Evolutionary conservation across 352 stramenopile species (phyloP), one percentile per base, ranked within the genome.

Genomic region (Phytophthora kernoviae): DNA sequence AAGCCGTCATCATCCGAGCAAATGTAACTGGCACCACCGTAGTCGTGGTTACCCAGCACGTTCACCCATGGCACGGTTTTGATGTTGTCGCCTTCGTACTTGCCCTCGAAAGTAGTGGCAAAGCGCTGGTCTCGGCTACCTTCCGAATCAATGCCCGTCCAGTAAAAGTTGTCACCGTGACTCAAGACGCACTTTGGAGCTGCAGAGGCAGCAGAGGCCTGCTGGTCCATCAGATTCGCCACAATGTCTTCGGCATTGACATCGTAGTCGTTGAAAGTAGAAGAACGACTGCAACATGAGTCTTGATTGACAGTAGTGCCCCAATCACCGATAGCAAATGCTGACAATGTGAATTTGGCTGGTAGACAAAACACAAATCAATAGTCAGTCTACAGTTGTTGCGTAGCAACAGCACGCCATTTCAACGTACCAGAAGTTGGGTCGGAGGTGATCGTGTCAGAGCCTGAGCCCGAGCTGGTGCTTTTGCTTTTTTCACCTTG

Each of bases 161-260:
- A 93, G 70, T 93, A 93, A 47, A 93, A 93, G 69, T 90, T 93
- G 68, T 93, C 84, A 37, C 81, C 83, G 61, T 92, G 83, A 34
- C 83, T 79, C 26, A 92, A 46, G n/a, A 92, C 72, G 11, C 53
- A 80, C 43, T 84, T 82, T 1, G 83, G 83, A 39, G 83, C 64
- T 30, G 81, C 58, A 6, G 75, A 68, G 1, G 59, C 70, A 45
- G 68, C 67, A 12, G 55, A 65, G 5, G 65, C 72, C 50, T 84
- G 75, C 42, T 73, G 54, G 50, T 88, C 65, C 39, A 86, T 77
- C 22, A 83, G 11, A 41, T 37, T 73, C n/a, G 75, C 72, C 26
- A 84, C 75, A 57, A 81, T 75, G 22, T 84, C 75, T 48, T 81
- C 72, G 2, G 72, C 75, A 30, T 74, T 73, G 20, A 79, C 48